A percentile compares a stretch with the other conserved stretches of the same genome.
Evolutionary conservation across 371 early-diverging fungal genomes (phyloP).

Genomic region (Blakeslea trispora): DNA sequence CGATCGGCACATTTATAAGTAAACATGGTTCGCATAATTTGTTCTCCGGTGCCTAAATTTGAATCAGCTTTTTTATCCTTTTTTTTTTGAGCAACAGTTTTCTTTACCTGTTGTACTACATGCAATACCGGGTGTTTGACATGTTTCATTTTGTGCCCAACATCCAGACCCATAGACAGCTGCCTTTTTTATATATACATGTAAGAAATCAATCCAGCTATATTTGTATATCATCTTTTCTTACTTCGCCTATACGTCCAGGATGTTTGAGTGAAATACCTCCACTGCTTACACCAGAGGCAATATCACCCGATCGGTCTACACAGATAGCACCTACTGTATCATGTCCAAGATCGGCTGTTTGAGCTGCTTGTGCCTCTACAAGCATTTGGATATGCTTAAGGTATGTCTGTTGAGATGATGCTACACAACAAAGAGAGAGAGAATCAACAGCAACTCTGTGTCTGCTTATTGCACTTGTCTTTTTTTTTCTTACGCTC

Average conservation of each 20-base stretch:
- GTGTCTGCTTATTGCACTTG: too few species aligned
- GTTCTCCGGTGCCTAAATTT: slow-evolving; percentile 81
- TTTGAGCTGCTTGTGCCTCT: slow-evolving; percentile 8
- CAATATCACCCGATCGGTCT: slow-evolving; percentile 65
- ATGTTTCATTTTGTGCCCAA: slow-evolving; percentile 61
- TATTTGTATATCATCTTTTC: background rate
- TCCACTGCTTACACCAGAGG: slow-evolving; percentile 85
- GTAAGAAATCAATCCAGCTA: too few species aligned
- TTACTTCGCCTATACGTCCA: slow-evolving; percentile 86
- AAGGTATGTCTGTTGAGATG: slow-evolving; percentile 24
- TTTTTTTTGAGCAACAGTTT: too few species aligned
- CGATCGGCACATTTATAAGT: slow-evolving; percentile 56
- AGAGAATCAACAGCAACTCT: too few species aligned
- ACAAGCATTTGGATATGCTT: slow-evolving; percentile 27
- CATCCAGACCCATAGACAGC: slow-evolving; percentile 75
- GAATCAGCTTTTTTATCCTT: background rate
- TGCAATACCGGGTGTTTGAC: slow-evolving; percentile 45
- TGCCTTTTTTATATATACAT: slow-evolving; percentile 61
- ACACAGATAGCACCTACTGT: slow-evolving; percentile 89
- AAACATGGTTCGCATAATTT: slow-evolving; percentile 72
- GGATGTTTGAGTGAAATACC: slow-evolving; percentile 83
- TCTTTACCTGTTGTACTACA: slow-evolving; percentile 69
- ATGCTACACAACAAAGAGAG: background rate
- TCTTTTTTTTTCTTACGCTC: too few species aligned
- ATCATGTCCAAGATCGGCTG: slow-evolving; percentile 56